phyloP scores from a whole-genome alignment of 352 stramenopile species.

The Pythium folliculosum region DNA sequence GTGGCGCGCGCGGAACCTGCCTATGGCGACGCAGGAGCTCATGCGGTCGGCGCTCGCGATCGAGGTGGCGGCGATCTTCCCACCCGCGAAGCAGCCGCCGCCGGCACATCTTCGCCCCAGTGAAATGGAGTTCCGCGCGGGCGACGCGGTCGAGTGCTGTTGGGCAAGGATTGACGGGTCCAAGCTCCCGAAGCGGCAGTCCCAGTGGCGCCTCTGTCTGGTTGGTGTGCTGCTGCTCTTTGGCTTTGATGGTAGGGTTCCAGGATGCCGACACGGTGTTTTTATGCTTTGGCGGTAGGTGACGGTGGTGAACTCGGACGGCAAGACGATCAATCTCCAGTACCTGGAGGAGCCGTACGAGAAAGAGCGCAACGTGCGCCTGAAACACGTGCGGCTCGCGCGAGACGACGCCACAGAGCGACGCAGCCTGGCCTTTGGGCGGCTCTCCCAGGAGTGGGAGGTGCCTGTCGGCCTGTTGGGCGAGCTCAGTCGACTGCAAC shows the following conservation, averaged over 20 bases:
- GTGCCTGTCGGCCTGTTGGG: slow-evolving; percentile 30
- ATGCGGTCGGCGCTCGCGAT: slow-evolving; percentile 39
- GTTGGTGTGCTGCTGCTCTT: background rate
- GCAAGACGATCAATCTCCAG: slow-evolving; percentile 37
- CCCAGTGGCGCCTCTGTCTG: slow-evolving; percentile 42
- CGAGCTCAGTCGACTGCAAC: slow-evolving; percentile 44
- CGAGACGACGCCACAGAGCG: slow-evolving; percentile 29
- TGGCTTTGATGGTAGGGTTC: no score
- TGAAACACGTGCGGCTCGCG: slow-evolving; percentile 41
- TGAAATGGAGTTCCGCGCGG: slow-evolving; percentile 32
- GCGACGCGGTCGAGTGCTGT: slow-evolving; percentile 53
- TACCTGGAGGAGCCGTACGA: slow-evolving; percentile 54
- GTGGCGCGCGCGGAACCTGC: slow-evolving; percentile 40
- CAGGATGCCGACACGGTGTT: no score
- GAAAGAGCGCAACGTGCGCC: slow-evolving; percentile 40
- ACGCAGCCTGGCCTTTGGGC: slow-evolving; percentile 33
- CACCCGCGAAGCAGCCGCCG: background rate
- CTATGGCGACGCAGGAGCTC: slow-evolving; percentile 43
- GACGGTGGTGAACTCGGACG: slow-evolving; percentile 29
- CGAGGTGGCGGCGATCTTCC: slow-evolving; percentile 49
- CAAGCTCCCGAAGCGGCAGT: slow-evolving; percentile 15
- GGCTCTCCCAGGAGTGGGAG: slow-evolving; percentile 38
- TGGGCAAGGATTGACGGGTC: slow-evolving; percentile 41
- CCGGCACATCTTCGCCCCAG: background rate
- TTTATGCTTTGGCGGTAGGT: slow-evolving; percentile 21